Evolutionary conservation across 345 rosid species (phyloP), one percentile per base, ranked within the genome.

Genomic region (Toxicodendron radicans): DNA sequence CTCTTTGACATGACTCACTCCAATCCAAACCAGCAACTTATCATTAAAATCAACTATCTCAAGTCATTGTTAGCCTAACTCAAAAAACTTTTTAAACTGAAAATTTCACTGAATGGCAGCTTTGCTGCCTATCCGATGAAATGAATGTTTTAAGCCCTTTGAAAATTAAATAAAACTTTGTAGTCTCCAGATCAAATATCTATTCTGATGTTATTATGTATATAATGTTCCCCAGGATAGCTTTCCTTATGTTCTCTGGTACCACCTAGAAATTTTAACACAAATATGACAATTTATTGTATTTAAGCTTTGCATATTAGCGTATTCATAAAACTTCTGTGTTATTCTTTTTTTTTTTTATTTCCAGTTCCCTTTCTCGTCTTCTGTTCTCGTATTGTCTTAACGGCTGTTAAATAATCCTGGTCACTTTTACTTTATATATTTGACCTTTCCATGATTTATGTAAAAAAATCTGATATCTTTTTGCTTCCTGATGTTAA

Each of bases 401-500:
- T 53, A 18, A 16, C 20, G 33, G 27, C 21, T 64, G 8, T 58
- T 24, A 24, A 20, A 57, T 14, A n/a, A 21, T 57, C 38, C 58
- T 41, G 63, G 49, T 24, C 10, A 35, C 17, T 53, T 48, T 56
- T 56, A 17, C 41, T 52, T 17, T 54, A 7, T 38, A 20, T 12
- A 14, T 43, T 57, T 23, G 43, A 23, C 56, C 58, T 46, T 62
- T 71, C n/a, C 43, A 21, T 23, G 9, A 27, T 9, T 24, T 24
- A 30, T 60, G 10, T 60, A 60, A n/a, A 24, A 18, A 24, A 18
- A 46, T 58, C 17, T n/a, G 5, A 38, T 59, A 72, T 23, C 8
- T 9, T 45, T 43, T 5, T 41, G 52, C 14, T 16, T 52, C 58
- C 52, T 57, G 63, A 46, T 56, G 53, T 62, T 69, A 58, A 74